Evolutionary conservation across 164 flowering plant genomes (phyloP).

Genomic region (Sedum album): DNA sequence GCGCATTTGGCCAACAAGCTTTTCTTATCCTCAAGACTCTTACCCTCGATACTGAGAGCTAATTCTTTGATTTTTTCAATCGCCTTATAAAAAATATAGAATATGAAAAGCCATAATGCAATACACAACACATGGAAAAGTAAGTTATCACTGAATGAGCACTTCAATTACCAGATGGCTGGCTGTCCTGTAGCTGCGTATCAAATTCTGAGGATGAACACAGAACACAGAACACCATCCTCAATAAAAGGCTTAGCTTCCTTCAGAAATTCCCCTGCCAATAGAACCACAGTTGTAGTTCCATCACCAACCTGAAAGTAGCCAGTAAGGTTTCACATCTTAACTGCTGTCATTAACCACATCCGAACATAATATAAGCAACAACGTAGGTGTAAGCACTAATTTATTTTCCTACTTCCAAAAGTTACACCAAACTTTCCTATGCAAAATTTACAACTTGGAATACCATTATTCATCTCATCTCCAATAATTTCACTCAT

Average conservation of each 20-base stretch:
- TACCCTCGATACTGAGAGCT: too few species aligned
- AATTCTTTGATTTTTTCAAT: too few species aligned
- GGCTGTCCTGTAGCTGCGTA: too few species aligned
- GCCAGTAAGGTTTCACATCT: neutral
- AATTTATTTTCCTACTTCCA: neutral
- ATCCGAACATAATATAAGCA: neutral
- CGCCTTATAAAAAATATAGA: too few species aligned
- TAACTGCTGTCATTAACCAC: neutral
- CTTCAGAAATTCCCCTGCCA: too few species aligned
- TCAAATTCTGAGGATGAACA: too few species aligned
- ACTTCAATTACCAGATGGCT: conserved; percentile 40
- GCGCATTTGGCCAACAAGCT: too few species aligned
- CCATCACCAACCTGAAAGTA: conserved; percentile 90
- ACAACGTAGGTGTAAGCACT: neutral
- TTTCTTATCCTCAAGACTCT: too few species aligned
- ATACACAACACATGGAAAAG: neutral
- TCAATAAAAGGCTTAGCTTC: too few species aligned
- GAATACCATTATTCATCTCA: too few species aligned
- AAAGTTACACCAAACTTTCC: neutral
- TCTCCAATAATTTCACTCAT: too few species aligned
- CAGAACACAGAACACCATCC: conserved; percentile 97
- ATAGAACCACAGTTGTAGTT: too few species aligned
- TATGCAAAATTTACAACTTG: neutral
- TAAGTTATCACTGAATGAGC: neutral
- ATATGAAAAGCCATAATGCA: neutral